Evolutionary conservation across 352 stramenopile species (phyloP).

Genomic region (Phytophthora megakarya): DNA sequence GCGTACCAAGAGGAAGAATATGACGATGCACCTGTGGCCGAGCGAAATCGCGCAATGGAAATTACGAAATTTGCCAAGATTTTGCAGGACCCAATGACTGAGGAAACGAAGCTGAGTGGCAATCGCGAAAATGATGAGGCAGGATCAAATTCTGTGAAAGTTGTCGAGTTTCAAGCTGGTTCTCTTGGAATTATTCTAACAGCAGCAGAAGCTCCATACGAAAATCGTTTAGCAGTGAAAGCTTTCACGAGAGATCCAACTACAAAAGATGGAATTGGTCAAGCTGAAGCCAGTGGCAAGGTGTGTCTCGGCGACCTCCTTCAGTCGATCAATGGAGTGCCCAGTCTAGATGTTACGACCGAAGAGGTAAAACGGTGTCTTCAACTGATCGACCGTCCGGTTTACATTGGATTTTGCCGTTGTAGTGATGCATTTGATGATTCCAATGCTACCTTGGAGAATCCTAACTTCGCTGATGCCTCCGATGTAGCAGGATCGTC

Average conservation of each 20-base stretch:
- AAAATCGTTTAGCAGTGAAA: slow-evolving; percentile 71
- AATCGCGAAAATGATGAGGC: not conserved
- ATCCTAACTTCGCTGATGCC: slow-evolving; percentile 15
- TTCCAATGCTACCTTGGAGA: not conserved
- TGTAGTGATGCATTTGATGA: slow-evolving; percentile 24
- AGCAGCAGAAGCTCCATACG: slow-evolving; percentile 48
- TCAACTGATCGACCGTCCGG: slow-evolving; percentile 63
- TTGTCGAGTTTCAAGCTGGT: slow-evolving; percentile 65
- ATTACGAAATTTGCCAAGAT: slow-evolving; percentile 59
- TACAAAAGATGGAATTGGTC: slow-evolving; percentile 38
- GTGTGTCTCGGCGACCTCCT: slow-evolving; percentile 70
- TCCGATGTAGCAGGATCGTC: slow-evolving; percentile 1
- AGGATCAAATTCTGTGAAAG: slow-evolving; percentile 40
- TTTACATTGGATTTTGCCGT: slow-evolving; percentile 77
- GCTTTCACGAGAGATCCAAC: slow-evolving; percentile 60
- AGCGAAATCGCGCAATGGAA: slow-evolving; percentile 27
- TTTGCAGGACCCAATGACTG: slow-evolving; percentile 62
- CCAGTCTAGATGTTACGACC: slow-evolving; percentile 67
- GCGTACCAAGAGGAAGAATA: slow-evolving; percentile 41
- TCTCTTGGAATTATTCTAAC: slow-evolving; percentile 79
- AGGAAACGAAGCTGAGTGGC: slow-evolving; percentile 26
- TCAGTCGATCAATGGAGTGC: slow-evolving; percentile 83
- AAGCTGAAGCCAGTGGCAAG: slow-evolving; percentile 67
- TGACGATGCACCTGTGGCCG: not conserved
- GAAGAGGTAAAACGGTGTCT: slow-evolving; percentile 84